These are phyloP conservation scores for Skeletonema marinoi DNA, from an alignment of 108 stramenopile species.

Conservation along the genomic window DNA sequence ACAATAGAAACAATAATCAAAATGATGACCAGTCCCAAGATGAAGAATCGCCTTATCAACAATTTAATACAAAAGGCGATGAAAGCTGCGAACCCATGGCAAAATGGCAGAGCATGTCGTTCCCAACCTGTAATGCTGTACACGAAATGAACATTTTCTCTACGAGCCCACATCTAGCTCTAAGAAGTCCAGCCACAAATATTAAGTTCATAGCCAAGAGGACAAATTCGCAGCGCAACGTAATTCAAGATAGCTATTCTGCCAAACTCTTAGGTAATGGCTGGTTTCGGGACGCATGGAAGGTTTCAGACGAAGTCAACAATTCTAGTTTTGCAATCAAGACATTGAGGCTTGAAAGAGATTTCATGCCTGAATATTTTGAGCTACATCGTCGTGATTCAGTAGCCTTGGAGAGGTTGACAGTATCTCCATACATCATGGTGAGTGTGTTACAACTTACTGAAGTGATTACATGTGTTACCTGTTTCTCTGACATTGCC, in stretches of 20 bases:
- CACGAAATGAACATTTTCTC: conserved; percentile 48
- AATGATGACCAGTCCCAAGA: not conserved
- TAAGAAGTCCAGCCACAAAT: not conserved
- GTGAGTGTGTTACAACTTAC: not conserved
- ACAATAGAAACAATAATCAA: not conserved
- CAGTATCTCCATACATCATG: conserved; percentile 55
- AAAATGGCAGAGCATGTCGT: conserved; percentile 60
- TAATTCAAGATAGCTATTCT: not conserved
- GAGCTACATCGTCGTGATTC: conserved; percentile 74
- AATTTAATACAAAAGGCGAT: not conserved
- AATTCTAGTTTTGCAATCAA: not conserved
- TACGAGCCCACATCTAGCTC: not conserved
- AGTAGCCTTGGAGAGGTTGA: conserved; percentile 71
- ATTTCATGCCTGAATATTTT: conserved; percentile 62
- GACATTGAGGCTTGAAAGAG: conserved; percentile 43
- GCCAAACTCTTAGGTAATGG: not conserved
- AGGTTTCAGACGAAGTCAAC: not conserved
- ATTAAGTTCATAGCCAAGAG: not conserved
- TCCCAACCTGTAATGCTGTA: conserved; percentile 63
- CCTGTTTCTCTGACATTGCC: not conserved
- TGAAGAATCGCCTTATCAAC: not conserved
- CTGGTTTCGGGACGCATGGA: not conserved
- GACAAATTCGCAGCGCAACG: not conserved
- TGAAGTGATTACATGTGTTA: not conserved
- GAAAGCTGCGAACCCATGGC: conserved; percentile 64